Percentiles rank a stretch among this genome's conserved stretches.
Conservation (phyloP, 257 asterid genomes). For the Misopates orontium region DNA sequence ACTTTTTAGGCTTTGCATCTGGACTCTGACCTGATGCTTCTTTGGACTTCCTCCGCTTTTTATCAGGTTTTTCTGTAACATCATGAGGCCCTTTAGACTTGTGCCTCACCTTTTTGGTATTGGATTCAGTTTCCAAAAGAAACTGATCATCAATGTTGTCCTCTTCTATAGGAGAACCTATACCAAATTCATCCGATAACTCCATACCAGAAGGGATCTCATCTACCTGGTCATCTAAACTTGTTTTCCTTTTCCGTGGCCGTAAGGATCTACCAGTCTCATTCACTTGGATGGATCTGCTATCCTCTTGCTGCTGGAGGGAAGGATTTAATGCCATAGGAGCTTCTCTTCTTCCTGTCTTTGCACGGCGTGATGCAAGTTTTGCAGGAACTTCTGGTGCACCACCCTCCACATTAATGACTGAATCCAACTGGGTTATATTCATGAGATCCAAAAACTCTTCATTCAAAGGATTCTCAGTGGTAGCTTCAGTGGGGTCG, state of each 20-base stretch:
- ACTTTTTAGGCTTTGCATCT: constrained; percentile 60
- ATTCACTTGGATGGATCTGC: constrained; percentile 39
- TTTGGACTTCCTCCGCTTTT: constrained; percentile 56
- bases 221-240: constrained; percentile 34
- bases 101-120: constrained; percentile 38
- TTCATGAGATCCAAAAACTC: constrained; percentile 38
- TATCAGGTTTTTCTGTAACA: constrained; percentile 53
- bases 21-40: constrained; percentile 48
- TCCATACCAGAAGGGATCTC: constrained; percentile 40
- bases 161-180: constrained; percentile 39
- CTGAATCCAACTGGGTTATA: constrained; percentile 37
- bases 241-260: constrained; percentile 39
- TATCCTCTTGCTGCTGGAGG: constrained; percentile 41
- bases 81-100: constrained; percentile 45
- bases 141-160: constrained; percentile 38
- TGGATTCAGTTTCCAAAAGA: constrained; percentile 46
- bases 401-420: constrained; percentile 33
- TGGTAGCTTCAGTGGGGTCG: constrained; percentile 36
- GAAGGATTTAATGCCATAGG: constrained; percentile 37
- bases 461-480: constrained; percentile 46
- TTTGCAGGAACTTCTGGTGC: constrained; percentile 52
- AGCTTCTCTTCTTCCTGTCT: constrained; percentile 30
- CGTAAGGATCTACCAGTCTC: constrained; percentile 46
- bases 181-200: constrained; percentile 36
- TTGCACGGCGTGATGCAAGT: constrained; percentile 65